Evolutionary conservation across 2,329 filamentous ascomycete genomes (phyloP).

Genomic region (Dactylellina drechsleri): DNA sequence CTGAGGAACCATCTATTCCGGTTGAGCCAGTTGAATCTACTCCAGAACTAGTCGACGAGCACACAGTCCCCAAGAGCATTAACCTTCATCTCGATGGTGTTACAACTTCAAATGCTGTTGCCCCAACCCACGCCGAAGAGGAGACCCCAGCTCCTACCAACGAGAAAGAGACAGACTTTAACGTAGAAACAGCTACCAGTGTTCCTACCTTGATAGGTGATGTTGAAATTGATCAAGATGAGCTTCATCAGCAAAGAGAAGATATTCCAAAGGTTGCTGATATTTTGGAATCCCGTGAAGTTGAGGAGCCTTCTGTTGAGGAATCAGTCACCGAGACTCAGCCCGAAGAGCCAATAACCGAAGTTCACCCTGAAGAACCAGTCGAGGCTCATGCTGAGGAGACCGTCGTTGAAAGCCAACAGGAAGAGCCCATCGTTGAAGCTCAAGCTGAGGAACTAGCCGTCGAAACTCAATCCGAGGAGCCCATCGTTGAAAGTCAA

Average conservation of each 20-base stretch:
- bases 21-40: background rate
- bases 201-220: slow-evolving; percentile 49
- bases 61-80: background rate
- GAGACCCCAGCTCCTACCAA: background rate
- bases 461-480: background rate
- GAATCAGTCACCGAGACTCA: slow-evolving; percentile 2
- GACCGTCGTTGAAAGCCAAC: background rate
- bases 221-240: slow-evolving; percentile 31
- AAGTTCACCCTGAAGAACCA: slow-evolving; percentile 1
- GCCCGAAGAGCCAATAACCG: background rate
- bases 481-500: slow-evolving; percentile 5
- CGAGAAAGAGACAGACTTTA: slow-evolving; percentile 34
- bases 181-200: slow-evolving; percentile 37
- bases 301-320: slow-evolving; percentile 4
- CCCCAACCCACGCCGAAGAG: slow-evolving; percentile 8
- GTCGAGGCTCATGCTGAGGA: slow-evolving; percentile 17
- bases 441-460: background rate
- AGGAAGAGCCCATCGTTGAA: slow-evolving; percentile 12
- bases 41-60: slow-evolving; percentile 14
- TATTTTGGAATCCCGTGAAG: slow-evolving; percentile 19
- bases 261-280: slow-evolving; percentile 51
- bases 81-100: slow-evolving; percentile 18
- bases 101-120: slow-evolving; percentile 14
- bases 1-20: background rate
- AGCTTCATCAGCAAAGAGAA: slow-evolving; percentile 37